phyloP scores from a whole-genome alignment of 163 green algal species.

The Coccomyxa subellipsoidea region DNA sequence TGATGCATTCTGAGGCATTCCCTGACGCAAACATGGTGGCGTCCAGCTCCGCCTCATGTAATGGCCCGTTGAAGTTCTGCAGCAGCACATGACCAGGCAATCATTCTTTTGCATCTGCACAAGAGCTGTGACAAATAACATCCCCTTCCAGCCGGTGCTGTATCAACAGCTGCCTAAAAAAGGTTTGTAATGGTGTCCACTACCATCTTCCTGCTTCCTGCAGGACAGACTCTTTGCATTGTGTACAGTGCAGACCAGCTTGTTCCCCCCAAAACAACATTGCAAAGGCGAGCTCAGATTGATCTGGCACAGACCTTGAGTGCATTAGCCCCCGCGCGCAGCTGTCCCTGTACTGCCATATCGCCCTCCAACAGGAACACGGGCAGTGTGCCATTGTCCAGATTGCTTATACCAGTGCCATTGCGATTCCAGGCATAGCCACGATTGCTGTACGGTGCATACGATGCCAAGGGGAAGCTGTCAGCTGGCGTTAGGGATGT shows the following conservation, averaged over 20 bases:
- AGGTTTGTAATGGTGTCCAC: neutral
- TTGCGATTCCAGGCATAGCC: neutral
- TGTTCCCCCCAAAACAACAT: neutral
- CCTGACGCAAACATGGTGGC: slow-evolving; percentile 29
- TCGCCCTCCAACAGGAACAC: neutral
- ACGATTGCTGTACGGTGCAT: neutral
- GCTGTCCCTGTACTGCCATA: neutral
- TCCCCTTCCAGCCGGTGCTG: neutral
- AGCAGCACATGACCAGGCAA: neutral
- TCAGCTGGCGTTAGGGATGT: neutral
- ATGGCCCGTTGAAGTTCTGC: neutral
- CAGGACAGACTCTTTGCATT: neutral
- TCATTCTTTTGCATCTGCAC: neutral
- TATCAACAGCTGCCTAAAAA: neutral
- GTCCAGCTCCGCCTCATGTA: slow-evolving; percentile 14
- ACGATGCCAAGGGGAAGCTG: neutral
- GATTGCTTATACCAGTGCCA: neutral
- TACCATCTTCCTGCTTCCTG: neutral
- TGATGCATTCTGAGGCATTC: slow-evolving; percentile 41
- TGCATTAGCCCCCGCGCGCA: neutral
- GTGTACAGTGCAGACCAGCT: neutral
- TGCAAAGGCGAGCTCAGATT: too few species aligned
- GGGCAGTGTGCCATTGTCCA: neutral
- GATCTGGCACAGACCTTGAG: neutral
- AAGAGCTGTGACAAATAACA: neutral